These are phyloP conservation scores for Darksidea phi DNA, from an alignment of 495 filamentous ascomycete species.

Conservation along the genomic window DNA sequence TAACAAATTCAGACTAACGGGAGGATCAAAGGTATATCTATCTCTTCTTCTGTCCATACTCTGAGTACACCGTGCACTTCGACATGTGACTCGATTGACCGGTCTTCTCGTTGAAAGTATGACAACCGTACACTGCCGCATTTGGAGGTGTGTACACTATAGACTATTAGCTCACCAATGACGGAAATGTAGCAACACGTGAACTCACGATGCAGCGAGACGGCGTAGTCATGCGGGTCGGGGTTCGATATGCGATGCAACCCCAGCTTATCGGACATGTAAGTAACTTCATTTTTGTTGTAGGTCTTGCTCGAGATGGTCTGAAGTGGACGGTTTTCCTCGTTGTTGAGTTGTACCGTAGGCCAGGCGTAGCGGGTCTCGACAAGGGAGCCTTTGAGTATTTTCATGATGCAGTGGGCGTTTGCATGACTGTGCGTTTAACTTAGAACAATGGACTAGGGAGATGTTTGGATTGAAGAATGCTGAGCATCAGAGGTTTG, in stretches of 20 bases:
- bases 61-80: conserved; percentile 62
- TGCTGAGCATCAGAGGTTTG: too few species aligned
- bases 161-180: conserved; percentile 30
- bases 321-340: conserved; percentile 53
- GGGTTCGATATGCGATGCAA: conserved; percentile 80
- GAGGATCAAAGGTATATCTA: too few species aligned
- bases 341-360: conserved; percentile 46
- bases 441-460: not conserved
- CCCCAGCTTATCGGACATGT: conserved; percentile 83
- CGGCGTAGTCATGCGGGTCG: conserved; percentile 66
- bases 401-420: conserved; percentile 50
- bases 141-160: conserved; percentile 89
- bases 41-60: conserved; percentile 41
- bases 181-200: conserved; percentile 43
- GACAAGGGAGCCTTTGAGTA: conserved; percentile 71
- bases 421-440: conserved; percentile 38
- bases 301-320: conserved; percentile 56
- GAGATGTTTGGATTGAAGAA: too few species aligned
- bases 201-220: conserved; percentile 86
- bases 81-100: conserved; percentile 69
- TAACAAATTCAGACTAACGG: too few species aligned
- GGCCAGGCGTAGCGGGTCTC: conserved; percentile 83
- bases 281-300: conserved; percentile 66
- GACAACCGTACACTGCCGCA: conserved; percentile 70
- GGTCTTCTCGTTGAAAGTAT: conserved; percentile 68